Evolutionary conservation across 441 rosid genomes (phyloP).

Genomic region (Geranium incanum): DNA sequence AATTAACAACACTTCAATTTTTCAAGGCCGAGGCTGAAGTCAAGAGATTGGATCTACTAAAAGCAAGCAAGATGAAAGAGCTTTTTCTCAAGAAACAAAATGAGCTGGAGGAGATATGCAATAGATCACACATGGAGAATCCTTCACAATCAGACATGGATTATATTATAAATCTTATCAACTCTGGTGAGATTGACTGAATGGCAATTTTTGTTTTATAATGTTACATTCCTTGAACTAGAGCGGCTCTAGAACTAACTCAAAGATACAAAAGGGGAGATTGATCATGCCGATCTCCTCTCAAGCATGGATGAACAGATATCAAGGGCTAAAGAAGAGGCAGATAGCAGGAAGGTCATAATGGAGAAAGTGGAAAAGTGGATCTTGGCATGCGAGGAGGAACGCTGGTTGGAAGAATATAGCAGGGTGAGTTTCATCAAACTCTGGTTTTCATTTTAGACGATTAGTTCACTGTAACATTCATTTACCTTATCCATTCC

Average conservation of each 20-base stretch:
- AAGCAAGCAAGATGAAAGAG: constrained; percentile 92
- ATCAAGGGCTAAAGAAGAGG: constrained; percentile 81
- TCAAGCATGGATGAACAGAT: constrained; percentile 74
- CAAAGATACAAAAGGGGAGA: constrained; percentile 50
- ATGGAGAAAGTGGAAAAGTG: constrained; percentile 90
- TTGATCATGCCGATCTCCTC: constrained; percentile 82
- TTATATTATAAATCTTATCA: constrained; percentile 53
- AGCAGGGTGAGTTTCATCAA: constrained; percentile 47
- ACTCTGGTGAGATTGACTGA: constrained; percentile 47
- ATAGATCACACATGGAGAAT: constrained; percentile 78
- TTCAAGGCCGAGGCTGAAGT: constrained; percentile 89
- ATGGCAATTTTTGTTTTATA: constrained; percentile 7
- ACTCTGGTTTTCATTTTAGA: background rate
- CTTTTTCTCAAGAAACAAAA: constrained; percentile 75
- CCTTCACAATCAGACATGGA: constrained; percentile 64
- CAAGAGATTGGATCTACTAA: constrained; percentile 80
- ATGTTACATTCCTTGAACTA: constrained; percentile 13
- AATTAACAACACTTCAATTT: constrained; percentile 17
- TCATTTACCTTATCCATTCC: constrained; percentile 1
- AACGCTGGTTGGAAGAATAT: constrained; percentile 95
- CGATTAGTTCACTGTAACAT: background rate
- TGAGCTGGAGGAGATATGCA: constrained; percentile 75
- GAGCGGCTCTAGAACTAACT: constrained; percentile 22
- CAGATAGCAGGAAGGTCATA: constrained; percentile 74
- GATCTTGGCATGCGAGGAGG: constrained; percentile 80